These are phyloP conservation scores for Multifurca ochricompacta DNA, from an alignment of 768 basidiomycete genomes.

Conservation along the genomic window DNA sequence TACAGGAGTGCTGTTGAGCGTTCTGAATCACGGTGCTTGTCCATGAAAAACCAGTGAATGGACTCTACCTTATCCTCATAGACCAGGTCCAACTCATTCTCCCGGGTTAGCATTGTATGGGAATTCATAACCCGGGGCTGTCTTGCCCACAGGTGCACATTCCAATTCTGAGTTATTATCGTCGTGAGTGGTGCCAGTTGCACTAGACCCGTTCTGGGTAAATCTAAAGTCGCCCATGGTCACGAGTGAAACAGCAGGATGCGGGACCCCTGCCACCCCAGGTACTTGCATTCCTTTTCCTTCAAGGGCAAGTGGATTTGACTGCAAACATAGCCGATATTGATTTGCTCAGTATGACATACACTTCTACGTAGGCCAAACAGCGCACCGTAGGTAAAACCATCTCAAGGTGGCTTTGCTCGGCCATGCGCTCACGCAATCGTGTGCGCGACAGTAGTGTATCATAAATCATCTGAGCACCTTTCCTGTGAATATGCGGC, in stretches of 20 bases:
- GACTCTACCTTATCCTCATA: too few relatives aligned
- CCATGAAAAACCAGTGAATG: not conserved
- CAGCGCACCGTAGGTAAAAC: not conserved
- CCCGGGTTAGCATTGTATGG: not conserved
- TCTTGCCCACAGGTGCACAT: not conserved
- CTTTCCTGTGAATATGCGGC: not conserved
- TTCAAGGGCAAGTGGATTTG: not conserved
- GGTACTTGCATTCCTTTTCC: not conserved
- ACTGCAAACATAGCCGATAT: not conserved
- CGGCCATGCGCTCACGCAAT: not conserved
- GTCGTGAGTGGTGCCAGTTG: not conserved
- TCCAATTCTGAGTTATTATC: not conserved
- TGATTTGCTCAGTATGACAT: not conserved
- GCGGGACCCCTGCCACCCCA: not conserved
- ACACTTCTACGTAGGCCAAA: too few relatives aligned
- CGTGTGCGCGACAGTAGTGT: not conserved
- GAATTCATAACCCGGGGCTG: not conserved
- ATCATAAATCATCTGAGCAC: constrained; percentile 2
- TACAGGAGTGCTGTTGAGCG: too few relatives aligned
- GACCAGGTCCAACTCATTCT: not conserved
- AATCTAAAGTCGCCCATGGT: not conserved
- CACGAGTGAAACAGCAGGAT: not conserved
- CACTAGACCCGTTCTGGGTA: not conserved
- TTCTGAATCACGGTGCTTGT: not conserved
- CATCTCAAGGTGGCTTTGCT: not conserved